Conservation (phyloP, 192 early-diverging fungal species). For the Podila epigama region DNA sequence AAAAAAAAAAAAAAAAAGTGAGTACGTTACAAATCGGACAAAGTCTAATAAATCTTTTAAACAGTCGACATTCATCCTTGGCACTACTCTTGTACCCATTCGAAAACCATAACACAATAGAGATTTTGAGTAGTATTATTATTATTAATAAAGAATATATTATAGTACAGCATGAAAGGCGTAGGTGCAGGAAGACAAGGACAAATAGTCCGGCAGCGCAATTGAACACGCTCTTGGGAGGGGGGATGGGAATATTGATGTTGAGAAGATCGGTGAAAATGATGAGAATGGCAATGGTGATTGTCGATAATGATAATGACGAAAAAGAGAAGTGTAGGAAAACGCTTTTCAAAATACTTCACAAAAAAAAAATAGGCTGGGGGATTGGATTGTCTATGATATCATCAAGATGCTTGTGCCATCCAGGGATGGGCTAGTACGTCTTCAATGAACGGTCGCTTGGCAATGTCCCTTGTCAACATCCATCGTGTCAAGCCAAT, state of each 20-base stretch:
- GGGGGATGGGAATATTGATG: not conserved
- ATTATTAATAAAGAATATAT: too few relatives aligned
- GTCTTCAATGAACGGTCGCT: slow-evolving; percentile 79
- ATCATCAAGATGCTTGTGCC: too few relatives aligned
- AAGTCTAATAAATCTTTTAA: too few relatives aligned
- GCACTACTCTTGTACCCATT: too few relatives aligned
- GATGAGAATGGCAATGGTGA: not conserved
- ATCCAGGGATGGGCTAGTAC: slow-evolving; percentile 81
- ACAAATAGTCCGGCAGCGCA: too few relatives aligned
- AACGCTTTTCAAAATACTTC: not conserved
- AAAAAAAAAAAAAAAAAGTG: slow-evolving; percentile 3
- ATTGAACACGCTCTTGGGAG: too few relatives aligned
- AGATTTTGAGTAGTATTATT: too few relatives aligned
- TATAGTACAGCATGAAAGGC: too few relatives aligned
- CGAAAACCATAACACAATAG: too few relatives aligned
- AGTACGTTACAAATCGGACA: not conserved
- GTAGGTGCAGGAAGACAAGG: too few relatives aligned
- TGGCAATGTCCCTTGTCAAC: slow-evolving; percentile 73
- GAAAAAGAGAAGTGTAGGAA: not conserved
- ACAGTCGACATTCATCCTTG: too few relatives aligned
- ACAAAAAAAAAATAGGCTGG: not conserved
- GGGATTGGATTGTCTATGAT: slow-evolving; percentile 4
- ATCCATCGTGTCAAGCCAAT: slow-evolving; percentile 73
- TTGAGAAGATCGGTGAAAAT: too few relatives aligned
- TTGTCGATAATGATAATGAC: not conserved